Conservation (phyloP, 2,329 filamentous ascomycete genomes). For the Clarireedia paspali region DNA sequence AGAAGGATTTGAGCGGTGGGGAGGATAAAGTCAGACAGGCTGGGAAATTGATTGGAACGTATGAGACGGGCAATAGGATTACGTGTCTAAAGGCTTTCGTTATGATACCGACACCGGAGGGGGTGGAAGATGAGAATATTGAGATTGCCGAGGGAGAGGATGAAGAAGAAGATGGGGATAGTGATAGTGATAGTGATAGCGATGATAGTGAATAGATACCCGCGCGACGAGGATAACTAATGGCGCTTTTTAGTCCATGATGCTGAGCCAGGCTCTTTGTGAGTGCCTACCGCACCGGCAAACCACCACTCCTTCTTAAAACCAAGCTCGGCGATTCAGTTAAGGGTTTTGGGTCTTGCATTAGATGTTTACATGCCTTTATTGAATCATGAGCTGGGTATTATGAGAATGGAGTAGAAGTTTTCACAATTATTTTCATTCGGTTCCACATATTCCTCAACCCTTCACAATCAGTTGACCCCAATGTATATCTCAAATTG, state of each 20-base stretch:
- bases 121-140: slow-evolving; percentile 40
- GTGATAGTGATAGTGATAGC: slow-evolving; percentile 15
- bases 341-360: no score
- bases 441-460: no score
- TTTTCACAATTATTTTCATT: no score
- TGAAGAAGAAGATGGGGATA: slow-evolving; percentile 10
- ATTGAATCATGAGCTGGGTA: no score
- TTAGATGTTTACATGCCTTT: no score
- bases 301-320: no score
- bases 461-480: no score
- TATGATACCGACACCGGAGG: slow-evolving; percentile 65
- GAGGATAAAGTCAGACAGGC: slow-evolving; percentile 25
- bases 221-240: not conserved
- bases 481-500: not conserved
- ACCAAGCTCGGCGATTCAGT: no score
- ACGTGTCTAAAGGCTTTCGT: slow-evolving; percentile 82
- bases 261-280: no score
- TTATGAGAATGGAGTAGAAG: no score
- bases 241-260: no score
- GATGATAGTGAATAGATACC: slow-evolving; percentile 29
- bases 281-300: no score
- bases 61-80: slow-evolving; percentile 81
- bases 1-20: slow-evolving; percentile 28
- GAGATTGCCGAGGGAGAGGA: slow-evolving; percentile 23
- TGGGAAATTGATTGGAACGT: slow-evolving; percentile 59